Percentiles rank a stretch among this genome's conserved stretches.
Evolutionary conservation across 1,139 yeast species (phyloP).

Genomic region (Kluyveromyces sp.): DNA sequence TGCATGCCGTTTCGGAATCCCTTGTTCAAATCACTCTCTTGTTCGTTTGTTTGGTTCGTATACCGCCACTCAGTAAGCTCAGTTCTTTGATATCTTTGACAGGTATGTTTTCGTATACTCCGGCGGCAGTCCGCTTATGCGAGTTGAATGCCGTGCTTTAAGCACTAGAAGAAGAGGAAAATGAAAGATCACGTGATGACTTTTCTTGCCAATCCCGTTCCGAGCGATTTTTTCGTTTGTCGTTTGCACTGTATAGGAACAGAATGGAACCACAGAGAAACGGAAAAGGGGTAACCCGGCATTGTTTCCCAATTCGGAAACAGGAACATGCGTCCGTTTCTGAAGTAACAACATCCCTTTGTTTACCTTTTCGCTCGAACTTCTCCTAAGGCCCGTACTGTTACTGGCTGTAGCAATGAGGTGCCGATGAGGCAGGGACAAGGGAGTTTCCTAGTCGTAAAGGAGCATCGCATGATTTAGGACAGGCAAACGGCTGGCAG

Average conservation of each 20-base stretch:
- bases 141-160: not conserved
- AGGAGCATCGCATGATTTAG: too few relatives aligned
- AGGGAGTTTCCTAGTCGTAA: not conserved
- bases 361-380: not conserved
- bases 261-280: not conserved
- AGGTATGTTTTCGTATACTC: conserved; percentile 1
- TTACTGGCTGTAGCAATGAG: too few relatives aligned
- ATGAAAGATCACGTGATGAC: too few relatives aligned
- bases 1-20: too few relatives aligned
- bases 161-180: not conserved
- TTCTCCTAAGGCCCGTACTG: too few relatives aligned
- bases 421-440: not conserved
- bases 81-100: conserved; percentile 9
- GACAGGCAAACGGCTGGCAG: not conserved
- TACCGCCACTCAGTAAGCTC: conserved; percentile 3
- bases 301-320: not conserved
- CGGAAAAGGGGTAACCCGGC: not conserved
- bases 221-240: not conserved
- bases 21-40: too few relatives aligned
- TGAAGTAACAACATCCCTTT: not conserved
- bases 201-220: too few relatives aligned
- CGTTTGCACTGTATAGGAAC: not conserved
- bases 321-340: not conserved
- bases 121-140: not conserved
- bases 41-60: too few relatives aligned